These are phyloP conservation scores for Sarocladium oryzae DNA, from an alignment of 2,329 filamentous ascomycete genomes.

Conservation along the genomic window DNA sequence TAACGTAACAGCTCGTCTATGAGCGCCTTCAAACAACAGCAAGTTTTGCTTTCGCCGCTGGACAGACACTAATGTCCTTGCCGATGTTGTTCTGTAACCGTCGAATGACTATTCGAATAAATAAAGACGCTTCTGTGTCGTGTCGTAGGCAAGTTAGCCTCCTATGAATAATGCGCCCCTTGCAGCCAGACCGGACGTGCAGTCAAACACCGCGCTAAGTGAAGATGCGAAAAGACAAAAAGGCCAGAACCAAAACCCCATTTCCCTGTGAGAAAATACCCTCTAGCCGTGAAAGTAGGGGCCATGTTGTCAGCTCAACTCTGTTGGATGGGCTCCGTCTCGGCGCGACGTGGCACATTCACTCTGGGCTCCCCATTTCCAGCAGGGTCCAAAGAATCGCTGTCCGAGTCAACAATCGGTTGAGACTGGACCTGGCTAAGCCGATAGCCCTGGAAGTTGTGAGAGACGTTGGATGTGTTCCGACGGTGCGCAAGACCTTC, in stretches of 20 bases:
- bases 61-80: background rate
- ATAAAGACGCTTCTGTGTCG: background rate
- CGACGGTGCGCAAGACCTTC: conserved; percentile 21
- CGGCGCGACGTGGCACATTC: background rate
- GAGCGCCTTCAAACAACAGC: too few relatives aligned
- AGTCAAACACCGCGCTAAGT: conserved; percentile 6
- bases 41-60: background rate
- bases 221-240: background rate
- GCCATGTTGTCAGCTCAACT: too few relatives aligned
- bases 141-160: background rate
- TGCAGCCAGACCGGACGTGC: background rate
- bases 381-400: background rate
- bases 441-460: conserved; percentile 5
- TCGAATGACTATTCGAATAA: background rate
- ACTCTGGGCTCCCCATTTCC: background rate
- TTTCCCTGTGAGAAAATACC: too few relatives aligned
- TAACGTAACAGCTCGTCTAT: too few relatives aligned
- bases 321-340: conserved; percentile 1
- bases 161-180: background rate
- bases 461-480: conserved; percentile 20
- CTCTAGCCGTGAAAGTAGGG: too few relatives aligned
- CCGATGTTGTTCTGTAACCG: background rate
- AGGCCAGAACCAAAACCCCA: background rate
- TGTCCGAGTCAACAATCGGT: conserved; percentile 6
- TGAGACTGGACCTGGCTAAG: conserved; percentile 6